phyloP scores from a whole-genome alignment of 306 rosid genomes.

The Alnus rubra region DNA sequence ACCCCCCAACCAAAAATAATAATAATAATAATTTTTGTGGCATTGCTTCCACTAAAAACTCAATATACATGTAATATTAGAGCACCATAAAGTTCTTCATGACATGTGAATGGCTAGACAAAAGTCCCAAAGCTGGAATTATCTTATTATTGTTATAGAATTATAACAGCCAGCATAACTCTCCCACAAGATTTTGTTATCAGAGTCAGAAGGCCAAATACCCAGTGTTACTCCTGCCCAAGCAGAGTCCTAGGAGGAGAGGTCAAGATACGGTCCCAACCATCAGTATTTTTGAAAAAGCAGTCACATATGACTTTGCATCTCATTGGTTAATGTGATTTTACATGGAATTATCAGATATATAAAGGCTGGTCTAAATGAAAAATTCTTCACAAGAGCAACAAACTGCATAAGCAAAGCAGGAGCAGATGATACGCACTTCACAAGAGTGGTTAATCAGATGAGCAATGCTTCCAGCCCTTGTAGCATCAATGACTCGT shows the following conservation, averaged over 20 bases:
- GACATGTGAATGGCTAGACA: neutral
- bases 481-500: conserved; percentile 95
- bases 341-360: conserved; percentile 11
- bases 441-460: conserved; percentile 98
- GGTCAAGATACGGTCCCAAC: neutral
- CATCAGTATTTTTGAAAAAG: neutral
- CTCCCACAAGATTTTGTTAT: neutral
- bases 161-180: neutral
- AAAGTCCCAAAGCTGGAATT: neutral
- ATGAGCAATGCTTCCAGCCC: conserved; percentile 99
- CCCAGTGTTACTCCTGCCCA: neutral
- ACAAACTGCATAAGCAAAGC: conserved; percentile 26
- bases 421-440: conserved; percentile 45
- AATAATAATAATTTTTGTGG: neutral
- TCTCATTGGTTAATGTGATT: conserved; percentile 1
- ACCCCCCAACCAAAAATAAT: neutral
- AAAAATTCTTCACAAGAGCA: conserved; percentile 17
- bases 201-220: neutral
- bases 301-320: conserved; percentile 15
- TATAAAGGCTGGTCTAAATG: conserved; percentile 9
- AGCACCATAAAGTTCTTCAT: neutral
- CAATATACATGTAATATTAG: neutral
- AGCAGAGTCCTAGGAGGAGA: neutral
- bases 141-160: neutral
- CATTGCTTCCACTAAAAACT: neutral